Percentiles rank a stretch among this genome's conserved stretches.
Evolutionary conservation across 768 basidiomycete species (phyloP).

Genomic region (Xerocomellus chrysenteron): DNA sequence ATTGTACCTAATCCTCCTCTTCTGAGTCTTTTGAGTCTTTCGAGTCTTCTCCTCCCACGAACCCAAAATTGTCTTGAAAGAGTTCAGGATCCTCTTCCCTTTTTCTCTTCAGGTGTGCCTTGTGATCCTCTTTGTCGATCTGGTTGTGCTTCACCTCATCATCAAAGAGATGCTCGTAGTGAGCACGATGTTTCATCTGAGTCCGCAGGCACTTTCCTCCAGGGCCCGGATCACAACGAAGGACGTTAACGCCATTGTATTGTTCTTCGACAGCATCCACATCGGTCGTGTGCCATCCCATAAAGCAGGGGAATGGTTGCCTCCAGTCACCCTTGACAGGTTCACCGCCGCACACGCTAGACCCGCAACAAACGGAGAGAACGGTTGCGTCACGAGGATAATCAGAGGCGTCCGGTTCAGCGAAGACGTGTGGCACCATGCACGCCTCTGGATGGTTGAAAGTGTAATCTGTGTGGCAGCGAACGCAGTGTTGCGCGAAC

Average conservation of each 20-base stretch:
- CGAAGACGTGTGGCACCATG: background rate
- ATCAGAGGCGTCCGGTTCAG: background rate
- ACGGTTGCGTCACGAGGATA: background rate
- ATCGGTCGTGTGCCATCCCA: constrained; percentile 1
- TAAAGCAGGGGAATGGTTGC: background rate
- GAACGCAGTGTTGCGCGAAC: constrained; percentile 1
- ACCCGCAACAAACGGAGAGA: background rate
- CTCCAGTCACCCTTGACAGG: background rate
- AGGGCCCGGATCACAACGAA: background rate
- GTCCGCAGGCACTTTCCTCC: background rate
- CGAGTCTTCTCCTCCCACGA: no score
- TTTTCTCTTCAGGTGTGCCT: background rate
- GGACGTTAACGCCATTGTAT: constrained; percentile 2
- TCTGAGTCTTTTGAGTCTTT: background rate
- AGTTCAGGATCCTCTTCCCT: background rate
- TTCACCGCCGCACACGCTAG: background rate
- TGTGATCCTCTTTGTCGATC: background rate
- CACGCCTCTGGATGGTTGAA: background rate
- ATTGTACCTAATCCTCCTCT: background rate
- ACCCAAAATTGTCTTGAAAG: background rate
- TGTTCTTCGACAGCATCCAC: background rate
- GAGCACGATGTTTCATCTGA: background rate
- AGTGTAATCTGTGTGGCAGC: background rate
- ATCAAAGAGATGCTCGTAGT: background rate
- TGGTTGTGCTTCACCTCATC: background rate